Evolutionary conservation across 2,329 filamentous ascomycete species (phyloP), one percentile per base, ranked within the genome.

Genomic region (Parafenestella ontariensis): DNA sequence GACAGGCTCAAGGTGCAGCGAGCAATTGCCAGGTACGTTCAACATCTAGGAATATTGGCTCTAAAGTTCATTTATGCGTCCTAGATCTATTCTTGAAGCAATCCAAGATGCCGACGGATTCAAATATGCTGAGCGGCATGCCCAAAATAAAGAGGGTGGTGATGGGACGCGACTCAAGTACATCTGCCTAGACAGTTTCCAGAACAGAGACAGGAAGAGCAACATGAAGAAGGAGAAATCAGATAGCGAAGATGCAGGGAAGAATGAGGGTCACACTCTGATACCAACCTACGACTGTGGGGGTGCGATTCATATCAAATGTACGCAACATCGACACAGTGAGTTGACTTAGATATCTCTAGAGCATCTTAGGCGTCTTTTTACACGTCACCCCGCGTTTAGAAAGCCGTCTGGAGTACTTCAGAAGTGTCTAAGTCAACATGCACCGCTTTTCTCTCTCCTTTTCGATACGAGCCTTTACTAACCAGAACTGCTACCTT

Each of bases 281-380:
- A 42, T 65, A 24, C 63, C 69, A 3, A 71, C 64, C 0, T 73
- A 71, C 44, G 68, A 73, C 47, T 75, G 73, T 36, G 65, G 69
- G 17, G 72, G 73, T 29, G 70, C 71, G 6, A 64, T 76, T 18
- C 62, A 69, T 26, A 56, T 76, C 46, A 75, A 69, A 29, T 75
- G 31, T 34, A 34, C 17, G 31, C 31, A 34, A n/a, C 11, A 4
- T 34, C 13, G 5, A 13, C 28, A 13, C 28, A 1, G 7, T 31
- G 11, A 11, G 10, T 31, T 31, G 28, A 11, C 28, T 31, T 3
- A 31, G 28, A 8, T 31, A 31, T 13, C 3, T 11, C 28, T 13
- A 31, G 28, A 13, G 28, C 28, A 31, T n/a, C 11, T 13, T 8
- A 8, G 28, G 15, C 28, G 15, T 11, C 28, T 13, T 31, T 31